phyloP scores from a whole-genome alignment of 2,329 filamentous ascomycete genomes.

The Fusarium sp. region DNA sequence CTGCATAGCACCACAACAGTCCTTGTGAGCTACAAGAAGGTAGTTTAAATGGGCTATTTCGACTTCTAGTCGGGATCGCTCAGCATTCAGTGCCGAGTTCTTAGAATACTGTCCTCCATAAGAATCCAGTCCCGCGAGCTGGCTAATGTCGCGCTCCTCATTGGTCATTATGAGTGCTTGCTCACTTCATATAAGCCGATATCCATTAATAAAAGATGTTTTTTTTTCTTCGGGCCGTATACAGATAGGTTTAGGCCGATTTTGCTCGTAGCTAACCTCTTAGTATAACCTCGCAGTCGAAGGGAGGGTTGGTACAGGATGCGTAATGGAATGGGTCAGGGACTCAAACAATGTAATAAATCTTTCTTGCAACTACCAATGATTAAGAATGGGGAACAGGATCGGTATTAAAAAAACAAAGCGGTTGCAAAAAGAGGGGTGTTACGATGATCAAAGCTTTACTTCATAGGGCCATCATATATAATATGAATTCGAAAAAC shows the following conservation, averaged over 20 bases:
- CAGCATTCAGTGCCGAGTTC: conserved; percentile 1
- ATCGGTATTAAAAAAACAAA: conserved; percentile 1
- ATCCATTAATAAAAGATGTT: not conserved
- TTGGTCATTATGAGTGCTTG: not conserved
- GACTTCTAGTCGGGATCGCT: conserved; percentile 2
- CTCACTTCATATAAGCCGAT: not conserved
- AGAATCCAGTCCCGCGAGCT: not conserved
- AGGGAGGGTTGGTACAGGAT: not conserved
- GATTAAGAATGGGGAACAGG: not conserved
- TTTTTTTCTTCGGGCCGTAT: not conserved
- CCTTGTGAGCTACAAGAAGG: conserved; percentile 2
- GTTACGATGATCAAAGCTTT: not conserved
- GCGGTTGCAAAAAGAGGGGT: not conserved
- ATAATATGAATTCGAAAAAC: not conserved
- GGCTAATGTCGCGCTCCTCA: conserved; percentile 1
- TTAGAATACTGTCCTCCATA: not conserved
- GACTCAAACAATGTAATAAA: not conserved
- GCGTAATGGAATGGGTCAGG: not conserved
- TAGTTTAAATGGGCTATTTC: conserved; percentile 6
- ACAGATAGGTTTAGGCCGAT: not conserved
- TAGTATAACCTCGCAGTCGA: not conserved
- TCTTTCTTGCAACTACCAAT: not conserved
- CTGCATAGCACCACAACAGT: not conserved
- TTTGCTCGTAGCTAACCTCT: conserved; percentile 2
- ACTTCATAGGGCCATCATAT: not conserved